Evolutionary conservation across 139 green algal species (phyloP).

Genomic region (Micromonas pusilla): DNA sequence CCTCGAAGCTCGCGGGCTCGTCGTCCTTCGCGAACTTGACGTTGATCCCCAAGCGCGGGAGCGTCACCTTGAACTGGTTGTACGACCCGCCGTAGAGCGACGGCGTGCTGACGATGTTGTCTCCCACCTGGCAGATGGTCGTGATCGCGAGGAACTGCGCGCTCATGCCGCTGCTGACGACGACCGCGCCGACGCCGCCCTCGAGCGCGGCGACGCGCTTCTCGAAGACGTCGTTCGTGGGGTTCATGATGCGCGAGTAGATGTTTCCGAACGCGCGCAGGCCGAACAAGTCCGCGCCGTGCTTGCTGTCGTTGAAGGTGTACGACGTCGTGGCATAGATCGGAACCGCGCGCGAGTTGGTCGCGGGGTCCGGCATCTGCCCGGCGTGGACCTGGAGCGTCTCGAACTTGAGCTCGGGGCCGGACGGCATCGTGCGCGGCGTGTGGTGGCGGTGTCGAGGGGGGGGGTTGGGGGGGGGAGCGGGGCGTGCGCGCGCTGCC

Average conservation of each 20-base stretch:
- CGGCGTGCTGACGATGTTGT: slow-evolving; percentile 27
- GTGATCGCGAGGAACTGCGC: slow-evolving; percentile 29
- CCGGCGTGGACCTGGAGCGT: slow-evolving; percentile 28
- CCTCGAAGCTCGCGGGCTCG: slow-evolving; percentile 23
- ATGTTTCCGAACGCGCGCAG: slow-evolving; percentile 31
- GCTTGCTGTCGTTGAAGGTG: slow-evolving; percentile 22
- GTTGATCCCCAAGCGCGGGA: slow-evolving; percentile 25
- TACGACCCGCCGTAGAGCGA: slow-evolving; percentile 30
- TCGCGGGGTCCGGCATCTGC: slow-evolving; percentile 19
- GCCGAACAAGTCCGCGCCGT: slow-evolving; percentile 29
- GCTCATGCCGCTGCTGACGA: not conserved
- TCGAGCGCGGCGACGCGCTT: slow-evolving; percentile 30
- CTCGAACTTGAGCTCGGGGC: slow-evolving; percentile 23
- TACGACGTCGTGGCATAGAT: slow-evolving; percentile 31
- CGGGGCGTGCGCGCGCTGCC: no score
- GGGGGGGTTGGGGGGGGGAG: no score
- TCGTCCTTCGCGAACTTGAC: slow-evolving; percentile 28
- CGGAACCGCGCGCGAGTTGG: slow-evolving; percentile 26
- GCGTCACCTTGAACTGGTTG: slow-evolving; percentile 33
- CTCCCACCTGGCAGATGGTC: slow-evolving; percentile 23
- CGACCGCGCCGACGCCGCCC: slow-evolving; percentile 22
- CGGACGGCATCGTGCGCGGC: not conserved
- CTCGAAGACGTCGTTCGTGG: slow-evolving; percentile 27
- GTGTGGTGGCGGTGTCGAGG: no score
- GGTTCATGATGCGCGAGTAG: slow-evolving; percentile 32